Evolutionary conservation across 495 filamentous ascomycete species (phyloP), one percentile per base, ranked within the genome.

Genomic region (Xylaria telfairii): DNA sequence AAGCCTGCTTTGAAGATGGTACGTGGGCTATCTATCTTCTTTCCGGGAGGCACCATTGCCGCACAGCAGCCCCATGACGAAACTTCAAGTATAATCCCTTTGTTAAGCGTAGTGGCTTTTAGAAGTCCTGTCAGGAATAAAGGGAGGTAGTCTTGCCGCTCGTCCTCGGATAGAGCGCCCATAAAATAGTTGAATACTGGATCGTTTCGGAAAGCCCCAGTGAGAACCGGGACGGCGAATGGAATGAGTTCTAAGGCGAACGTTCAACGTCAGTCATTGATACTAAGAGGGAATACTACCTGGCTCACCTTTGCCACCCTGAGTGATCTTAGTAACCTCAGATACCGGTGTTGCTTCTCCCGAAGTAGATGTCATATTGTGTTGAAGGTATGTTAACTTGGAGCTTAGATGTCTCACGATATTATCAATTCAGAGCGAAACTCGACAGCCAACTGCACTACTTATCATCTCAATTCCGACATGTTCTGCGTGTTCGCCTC

Each of bases 21-120:
- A 34, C 19, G 13, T 12, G 49, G 65, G 12, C 30, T 44, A 30
- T 67, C 65, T 21, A 42, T 2, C 44, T 42, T 67, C 24, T 67
- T 67, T 26, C 65, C 65, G 0, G 65, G 65, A 28, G 65, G 65
- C 34, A 67, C 32, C 47, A 67, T 30, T 5, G 12, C 65, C 24
- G 65, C 65, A 44, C 65, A 67, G 65, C 49, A 67, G 17, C 65
- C 65, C 65, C 65, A 67, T 32, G 51, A 67, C 15, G 51, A 57
- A 30, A 67, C 15, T 37, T 65, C 62, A 30, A 65, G 30, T 37
- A 65, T 65, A 10, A 67, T 1, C 12, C 65, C 65, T 12, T 67
- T 44, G 37, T 67, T 67, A 2, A 67, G 24, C 9, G 21, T 21
- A n/a, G 17, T 57, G 4, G 47, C 49, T 44, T 67, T 67, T 8